Evolutionary conservation across 2,329 filamentous ascomycete genomes (phyloP).

Genomic region (Talaromyces piceae): DNA sequence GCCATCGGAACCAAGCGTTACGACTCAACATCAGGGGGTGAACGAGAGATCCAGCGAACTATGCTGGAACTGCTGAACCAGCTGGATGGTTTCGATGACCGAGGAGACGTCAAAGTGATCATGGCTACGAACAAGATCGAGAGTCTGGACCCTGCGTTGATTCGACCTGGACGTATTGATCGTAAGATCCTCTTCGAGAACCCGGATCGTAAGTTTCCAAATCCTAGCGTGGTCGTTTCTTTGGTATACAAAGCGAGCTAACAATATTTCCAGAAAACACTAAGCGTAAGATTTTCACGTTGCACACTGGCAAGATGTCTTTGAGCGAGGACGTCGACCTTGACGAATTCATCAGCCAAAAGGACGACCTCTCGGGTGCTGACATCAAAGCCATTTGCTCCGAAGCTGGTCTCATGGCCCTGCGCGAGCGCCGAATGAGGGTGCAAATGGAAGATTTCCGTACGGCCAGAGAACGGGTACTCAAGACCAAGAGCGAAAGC

Average conservation of each 20-base stretch:
- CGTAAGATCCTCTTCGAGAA: conserved; percentile 85
- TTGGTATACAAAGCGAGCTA: neutral
- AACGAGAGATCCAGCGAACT: conserved; percentile 94
- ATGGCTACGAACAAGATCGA: conserved; percentile 99
- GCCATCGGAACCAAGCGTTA: conserved; percentile 98
- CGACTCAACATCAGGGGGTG: conserved; percentile 92
- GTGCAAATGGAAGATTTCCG: conserved; percentile 99
- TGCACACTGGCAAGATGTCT: conserved; percentile 98
- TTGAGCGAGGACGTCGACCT: conserved; percentile 94
- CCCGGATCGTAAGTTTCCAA: conserved; percentile 52
- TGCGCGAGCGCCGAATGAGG: conserved; percentile 91
- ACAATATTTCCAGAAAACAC: conserved; percentile 59
- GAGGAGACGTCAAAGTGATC: conserved; percentile 97
- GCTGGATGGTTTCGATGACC: conserved; percentile 96
- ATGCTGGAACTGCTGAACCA: conserved; percentile 99
- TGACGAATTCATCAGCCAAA: conserved; percentile 96
- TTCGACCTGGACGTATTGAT: conserved; percentile 95
- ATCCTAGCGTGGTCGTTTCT: neutral
- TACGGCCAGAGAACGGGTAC: conserved; percentile 80
- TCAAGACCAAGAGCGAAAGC: conserved; percentile 98
- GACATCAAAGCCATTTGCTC: conserved; percentile 99
- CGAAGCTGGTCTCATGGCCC: conserved; percentile 87
- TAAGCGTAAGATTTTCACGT: conserved; percentile 93
- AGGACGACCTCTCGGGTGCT: conserved; percentile 92
- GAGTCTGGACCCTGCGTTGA: conserved; percentile 88